These are phyloP conservation scores for Euptelea pleiosperma DNA, from an alignment of 164 flowering plant genomes.

Conservation along the genomic window DNA sequence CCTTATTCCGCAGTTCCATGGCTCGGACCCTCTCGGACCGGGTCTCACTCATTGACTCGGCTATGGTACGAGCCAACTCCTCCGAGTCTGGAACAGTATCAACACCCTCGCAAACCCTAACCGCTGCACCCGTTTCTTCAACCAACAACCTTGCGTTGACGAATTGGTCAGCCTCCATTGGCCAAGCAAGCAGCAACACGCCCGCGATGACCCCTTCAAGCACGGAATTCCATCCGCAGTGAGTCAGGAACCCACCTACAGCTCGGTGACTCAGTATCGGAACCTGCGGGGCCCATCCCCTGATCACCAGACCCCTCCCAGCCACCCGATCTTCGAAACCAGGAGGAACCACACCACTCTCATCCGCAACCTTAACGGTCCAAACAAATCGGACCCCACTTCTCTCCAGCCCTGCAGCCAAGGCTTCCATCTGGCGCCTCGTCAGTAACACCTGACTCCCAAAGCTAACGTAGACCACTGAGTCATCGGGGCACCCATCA, in stretches of 20 bases:
- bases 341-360: neutral
- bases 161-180: constrained; percentile 50
- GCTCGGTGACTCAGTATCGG: constrained; percentile 39
- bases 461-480: constrained; percentile 42
- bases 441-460: constrained; percentile 40
- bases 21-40: constrained; percentile 9
- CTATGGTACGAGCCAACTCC: constrained; percentile 12
- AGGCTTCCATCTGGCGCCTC: constrained; percentile 29
- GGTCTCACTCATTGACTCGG: constrained; percentile 9
- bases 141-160: constrained; percentile 23
- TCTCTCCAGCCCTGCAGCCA: constrained; percentile 14
- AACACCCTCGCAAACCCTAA: constrained; percentile 14
- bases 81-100: neutral
- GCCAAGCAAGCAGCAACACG: constrained; percentile 49
- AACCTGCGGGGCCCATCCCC: constrained; percentile 47
- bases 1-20: constrained; percentile 10
- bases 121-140: constrained; percentile 2
- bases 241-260: constrained; percentile 43
- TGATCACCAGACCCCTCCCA: constrained; percentile 3
- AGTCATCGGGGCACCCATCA: constrained; percentile 31
- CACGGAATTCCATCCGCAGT: constrained; percentile 61
- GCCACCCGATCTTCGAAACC: constrained; percentile 11
- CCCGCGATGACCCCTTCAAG: constrained; percentile 40
- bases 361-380: constrained; percentile 5
- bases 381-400: constrained; percentile 12